Base-by-base conservation (phyloP, 371 early-diverging fungal genomes). In the Chytridiales sp. region DNA sequence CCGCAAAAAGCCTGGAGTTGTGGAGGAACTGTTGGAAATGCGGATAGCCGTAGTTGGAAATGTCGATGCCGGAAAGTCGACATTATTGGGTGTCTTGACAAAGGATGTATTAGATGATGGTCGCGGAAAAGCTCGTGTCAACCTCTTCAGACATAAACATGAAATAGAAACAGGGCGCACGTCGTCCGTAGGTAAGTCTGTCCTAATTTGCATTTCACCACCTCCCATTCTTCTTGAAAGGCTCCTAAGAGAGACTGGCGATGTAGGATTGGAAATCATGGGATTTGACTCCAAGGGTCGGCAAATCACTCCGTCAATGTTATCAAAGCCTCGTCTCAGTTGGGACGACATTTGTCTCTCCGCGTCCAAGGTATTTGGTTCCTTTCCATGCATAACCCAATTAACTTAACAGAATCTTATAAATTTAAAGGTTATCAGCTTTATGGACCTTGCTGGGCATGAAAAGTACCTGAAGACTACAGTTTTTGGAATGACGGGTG, bases 381-480 rank as follows among this genome's bases (percentile, higher is more conserved):
- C 40, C 32, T 55, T 26, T 24, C 21, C n/a, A 31, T 24, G 39
- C 31, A n/a, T n/a, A n/a, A n/a, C n/a, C n/a, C n/a, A n/a, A n/a
- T n/a, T 17, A 21, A 17, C 60, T 47, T 0, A 9, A 22, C n/a
- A 38, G 11, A 32, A 6, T 29, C n/a, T 35, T 47, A 3, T 22
- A 19, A 9, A 31, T 32, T 22, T 26, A 30, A 29, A 75, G 74
- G 85, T 93, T 9, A 68, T 94, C 9, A 84, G 87, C 27, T 93
- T 94, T 70, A 81, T 91, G 27, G 95, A 95, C 76, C 73, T 93
- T 41, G 93, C 93, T 38, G 95, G 95, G 5, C 94, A 95, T 68
- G 93, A 93, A 72, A 91, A 90, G 62, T 95, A 95, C 61, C 77
- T 94, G 32, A 93, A 93, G 73, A 94, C 95, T 1, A 94, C 95